Evolutionary conservation across 2,329 filamentous ascomycete genomes (phyloP).

Genomic region (Pezicula neosporulosa): DNA sequence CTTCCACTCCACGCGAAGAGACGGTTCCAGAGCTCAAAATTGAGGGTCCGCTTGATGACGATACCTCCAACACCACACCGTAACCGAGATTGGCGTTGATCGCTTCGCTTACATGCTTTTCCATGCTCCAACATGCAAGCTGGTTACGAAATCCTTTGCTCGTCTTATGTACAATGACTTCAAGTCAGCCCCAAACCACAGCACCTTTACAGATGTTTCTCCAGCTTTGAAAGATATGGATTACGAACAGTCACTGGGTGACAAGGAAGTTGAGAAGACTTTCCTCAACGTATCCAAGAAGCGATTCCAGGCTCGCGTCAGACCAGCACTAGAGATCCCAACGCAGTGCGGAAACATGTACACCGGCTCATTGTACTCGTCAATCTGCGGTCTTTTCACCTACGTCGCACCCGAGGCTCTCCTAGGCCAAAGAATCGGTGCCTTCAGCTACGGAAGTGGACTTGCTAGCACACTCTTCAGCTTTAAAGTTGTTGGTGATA

Average conservation of each 20-base stretch:
- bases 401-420: conserved; percentile 53
- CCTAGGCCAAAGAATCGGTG: conserved; percentile 50
- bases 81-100: conserved; percentile 65
- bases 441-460: conserved; percentile 71
- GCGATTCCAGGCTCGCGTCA: conserved; percentile 72
- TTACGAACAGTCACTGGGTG: conserved; percentile 73
- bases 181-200: conserved; percentile 60
- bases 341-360: conserved; percentile 71
- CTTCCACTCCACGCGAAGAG: too few relatives aligned
- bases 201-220: conserved; percentile 68
- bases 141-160: conserved; percentile 83
- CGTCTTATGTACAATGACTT: conserved; percentile 86
- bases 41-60: too few relatives aligned
- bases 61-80: conserved; percentile 37
- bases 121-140: conserved; percentile 84
- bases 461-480: conserved; percentile 66
- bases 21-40: too few relatives aligned
- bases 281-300: conserved; percentile 85
- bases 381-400: conserved; percentile 49
- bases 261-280: conserved; percentile 82
- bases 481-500: conserved; percentile 69
- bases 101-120: conserved; percentile 82
- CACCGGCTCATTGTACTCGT: conserved; percentile 55
- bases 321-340: conserved; percentile 68
- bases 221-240: conserved; percentile 74